phyloP scores from a whole-genome alignment of 495 filamentous ascomycete species.

The Sporormia fimetaria region DNA sequence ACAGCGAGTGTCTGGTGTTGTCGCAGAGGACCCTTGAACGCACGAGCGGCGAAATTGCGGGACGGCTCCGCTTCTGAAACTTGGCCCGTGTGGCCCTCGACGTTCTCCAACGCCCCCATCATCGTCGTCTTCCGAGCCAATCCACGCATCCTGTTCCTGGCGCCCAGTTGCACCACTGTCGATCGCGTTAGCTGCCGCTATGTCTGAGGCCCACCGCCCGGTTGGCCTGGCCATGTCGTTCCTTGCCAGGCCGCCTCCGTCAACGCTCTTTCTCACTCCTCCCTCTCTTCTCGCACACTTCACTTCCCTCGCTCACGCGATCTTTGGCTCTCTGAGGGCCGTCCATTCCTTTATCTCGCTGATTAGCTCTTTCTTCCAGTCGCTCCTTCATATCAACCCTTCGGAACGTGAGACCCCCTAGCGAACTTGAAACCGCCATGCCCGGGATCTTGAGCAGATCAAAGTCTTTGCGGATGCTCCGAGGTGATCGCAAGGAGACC shows the following conservation, averaged over 20 bases:
- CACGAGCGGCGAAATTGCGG: constrained; percentile 19
- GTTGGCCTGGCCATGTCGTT: constrained; percentile 6
- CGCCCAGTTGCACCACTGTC: constrained; percentile 3
- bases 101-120: constrained; percentile 1
- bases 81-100: constrained; percentile 10
- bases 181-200: constrained; percentile 2
- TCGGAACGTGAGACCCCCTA: constrained; percentile 16
- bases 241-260: constrained; percentile 1
- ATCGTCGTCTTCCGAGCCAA: constrained; percentile 6
- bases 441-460: constrained; percentile 22
- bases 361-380: constrained; percentile 7
- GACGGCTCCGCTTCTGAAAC: constrained; percentile 14
- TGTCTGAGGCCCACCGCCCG: constrained; percentile 2
- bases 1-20: constrained; percentile 12
- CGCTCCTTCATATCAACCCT: constrained; percentile 16
- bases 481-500: constrained; percentile 16
- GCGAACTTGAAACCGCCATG: constrained; percentile 27
- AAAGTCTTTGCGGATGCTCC: constrained; percentile 21
- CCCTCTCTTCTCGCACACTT: constrained; percentile 15
- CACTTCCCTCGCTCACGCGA: constrained; percentile 19
- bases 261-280: not conserved
- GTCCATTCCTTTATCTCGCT: constrained; percentile 36
- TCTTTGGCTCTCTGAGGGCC: constrained; percentile 40
- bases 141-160: constrained; percentile 23
- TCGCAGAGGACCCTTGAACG: constrained; percentile 3